phyloP scores from a whole-genome alignment of 1,284 basidiomycete species.

The Malassezia japonica region DNA sequence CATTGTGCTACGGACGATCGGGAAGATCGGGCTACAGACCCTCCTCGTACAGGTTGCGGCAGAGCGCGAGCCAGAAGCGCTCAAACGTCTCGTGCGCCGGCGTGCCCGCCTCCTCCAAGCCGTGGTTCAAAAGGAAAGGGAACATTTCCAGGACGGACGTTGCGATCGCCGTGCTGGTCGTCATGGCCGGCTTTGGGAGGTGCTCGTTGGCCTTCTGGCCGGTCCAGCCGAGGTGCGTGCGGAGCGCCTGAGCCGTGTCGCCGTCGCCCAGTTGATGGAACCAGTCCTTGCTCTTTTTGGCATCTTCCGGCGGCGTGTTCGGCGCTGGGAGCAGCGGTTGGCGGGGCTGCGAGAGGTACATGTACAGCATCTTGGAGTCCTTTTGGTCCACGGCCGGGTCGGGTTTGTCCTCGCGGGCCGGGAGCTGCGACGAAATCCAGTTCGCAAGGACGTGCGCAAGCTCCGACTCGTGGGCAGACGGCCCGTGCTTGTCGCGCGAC shows the following conservation, averaged over 20 bases:
- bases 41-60: constrained; percentile 34
- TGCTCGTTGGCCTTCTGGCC: not conserved
- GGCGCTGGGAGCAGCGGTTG: not conserved
- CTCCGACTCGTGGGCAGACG: not conserved
- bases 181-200: too few species aligned
- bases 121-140: constrained; percentile 12
- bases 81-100: constrained; percentile 23
- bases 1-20: not conserved
- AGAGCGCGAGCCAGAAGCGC: constrained; percentile 44
- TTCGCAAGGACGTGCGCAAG: constrained; percentile 2
- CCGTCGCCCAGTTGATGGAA: not conserved
- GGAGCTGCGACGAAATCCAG: constrained; percentile 19
- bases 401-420: not conserved
- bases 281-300: not conserved
- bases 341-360: constrained; percentile 1
- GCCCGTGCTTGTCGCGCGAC: not conserved
- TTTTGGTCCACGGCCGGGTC: not conserved
- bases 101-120: constrained; percentile 4
- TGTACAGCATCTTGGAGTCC: not conserved
- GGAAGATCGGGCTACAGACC: constrained; percentile 21
- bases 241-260: constrained; percentile 2
- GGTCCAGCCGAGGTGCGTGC: not conserved
- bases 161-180: not conserved
- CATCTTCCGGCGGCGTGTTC: too few species aligned
- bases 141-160: constrained; percentile 12